Percentiles rank a stretch among this genome's conserved stretches.
phyloP scores from a whole-genome alignment of 495 filamentous ascomycete species.

The Penicillium cinerascens region DNA sequence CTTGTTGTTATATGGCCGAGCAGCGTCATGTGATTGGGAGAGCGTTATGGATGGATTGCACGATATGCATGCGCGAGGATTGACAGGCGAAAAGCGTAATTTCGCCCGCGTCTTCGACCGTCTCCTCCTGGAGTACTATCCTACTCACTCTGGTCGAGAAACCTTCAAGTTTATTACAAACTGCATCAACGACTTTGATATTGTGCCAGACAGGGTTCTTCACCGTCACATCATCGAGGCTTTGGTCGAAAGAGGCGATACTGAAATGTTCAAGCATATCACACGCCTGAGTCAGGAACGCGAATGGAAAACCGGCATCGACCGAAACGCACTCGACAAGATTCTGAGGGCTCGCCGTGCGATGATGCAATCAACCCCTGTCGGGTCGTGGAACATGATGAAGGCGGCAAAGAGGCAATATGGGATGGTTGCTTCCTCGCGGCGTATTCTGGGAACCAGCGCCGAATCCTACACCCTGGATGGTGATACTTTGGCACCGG shows the following conservation, averaged over 20 bases:
- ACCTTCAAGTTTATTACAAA: constrained; percentile 35
- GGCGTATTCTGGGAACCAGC: constrained; percentile 34
- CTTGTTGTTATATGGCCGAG: constrained; percentile 34
- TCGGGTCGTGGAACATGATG: constrained; percentile 45
- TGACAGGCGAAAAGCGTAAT: constrained; percentile 25
- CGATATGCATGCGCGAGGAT: constrained; percentile 37
- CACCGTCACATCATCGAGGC: constrained; percentile 43
- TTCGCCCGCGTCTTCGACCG: constrained; percentile 38
- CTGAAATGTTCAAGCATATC: constrained; percentile 28
- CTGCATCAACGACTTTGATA: constrained; percentile 33
- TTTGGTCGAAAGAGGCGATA: constrained; percentile 36
- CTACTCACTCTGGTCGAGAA: constrained; percentile 29
- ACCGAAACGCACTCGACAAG: constrained; percentile 26
- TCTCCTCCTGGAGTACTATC: constrained; percentile 45
- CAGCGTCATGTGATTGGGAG: constrained; percentile 41
- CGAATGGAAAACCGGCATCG: constrained; percentile 32
- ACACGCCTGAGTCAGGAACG: constrained; percentile 25
- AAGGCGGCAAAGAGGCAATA: constrained; percentile 37
- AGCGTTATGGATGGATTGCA: constrained; percentile 34
- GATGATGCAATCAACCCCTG: constrained; percentile 32
- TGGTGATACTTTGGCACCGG: constrained; percentile 11
- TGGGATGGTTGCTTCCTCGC: constrained; percentile 30
- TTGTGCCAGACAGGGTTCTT: constrained; percentile 38
- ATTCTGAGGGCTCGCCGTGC: constrained; percentile 29
- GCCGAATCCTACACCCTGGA: constrained; percentile 10